Evolutionary conservation across 768 basidiomycete species (phyloP), one percentile per base, ranked within the genome.

Genomic region (Trametes villosa): DNA sequence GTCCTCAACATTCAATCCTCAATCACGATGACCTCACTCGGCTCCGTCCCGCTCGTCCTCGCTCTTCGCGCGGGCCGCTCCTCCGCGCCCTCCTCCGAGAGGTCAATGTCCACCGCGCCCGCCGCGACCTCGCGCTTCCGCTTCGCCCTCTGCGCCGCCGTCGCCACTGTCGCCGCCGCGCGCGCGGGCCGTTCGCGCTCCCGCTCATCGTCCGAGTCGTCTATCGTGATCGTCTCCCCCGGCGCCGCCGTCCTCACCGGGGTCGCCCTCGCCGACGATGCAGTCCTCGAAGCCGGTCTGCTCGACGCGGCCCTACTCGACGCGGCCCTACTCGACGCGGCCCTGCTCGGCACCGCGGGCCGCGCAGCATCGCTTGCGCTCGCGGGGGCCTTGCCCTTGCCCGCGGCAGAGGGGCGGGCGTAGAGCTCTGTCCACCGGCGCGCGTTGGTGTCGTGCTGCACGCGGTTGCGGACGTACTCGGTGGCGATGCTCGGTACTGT

Each of bases 371-470:
- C n/a, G n/a, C n/a, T n/a, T n/a, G n/a, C n/a, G n/a, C n/a, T n/a
- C n/a, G 62, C 58, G 8, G 40, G 30, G 17, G 52, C 54, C 41
- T 62, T 67, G 53, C 62, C 66, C 26, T 66, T 67, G 29, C 36
- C 55, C 1, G 79, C 71, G 33, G 76, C 74, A 8, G 77, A 71
- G 11, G 82, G 84, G n/a, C 71, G 77, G 0, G 91, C 91, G 67
- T 88, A 91, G 15, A 85, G 71, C 44, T 84, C 78, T 0, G 89
- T 91, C 91, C 92, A 94, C 60, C 87, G 81, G 34, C 85, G 83
- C 4, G 94, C 94, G 1, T 83, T 93, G 13, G 78, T 76, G 70
- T 96, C 92, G 71, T 95, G 92, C 54, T 81, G 79, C 53, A 80
- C 79, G 51, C 90, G 84, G 69, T 87, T 84, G 22, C 84, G 82